These are phyloP conservation scores for Tuber umbilicatum DNA, from an alignment of 495 filamentous ascomycete genomes.

Conservation along the genomic window DNA sequence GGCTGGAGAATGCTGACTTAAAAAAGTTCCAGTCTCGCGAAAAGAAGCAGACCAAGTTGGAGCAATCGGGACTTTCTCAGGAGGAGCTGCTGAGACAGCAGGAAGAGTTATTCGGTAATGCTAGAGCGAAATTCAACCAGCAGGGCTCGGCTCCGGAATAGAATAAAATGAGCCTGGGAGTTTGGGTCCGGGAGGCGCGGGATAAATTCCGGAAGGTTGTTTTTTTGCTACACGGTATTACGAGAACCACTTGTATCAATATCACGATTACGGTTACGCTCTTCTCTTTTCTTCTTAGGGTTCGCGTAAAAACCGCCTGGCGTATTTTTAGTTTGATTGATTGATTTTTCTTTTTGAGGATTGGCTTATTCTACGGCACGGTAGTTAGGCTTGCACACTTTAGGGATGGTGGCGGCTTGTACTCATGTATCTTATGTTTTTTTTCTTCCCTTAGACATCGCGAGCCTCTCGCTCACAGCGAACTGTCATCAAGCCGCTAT, in stretches of 20 bases:
- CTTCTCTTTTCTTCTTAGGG: not conserved
- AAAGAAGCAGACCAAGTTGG: conserved; percentile 94
- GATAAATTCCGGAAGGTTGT: not conserved
- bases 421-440: not conserved
- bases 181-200: not conserved
- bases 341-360: not conserved
- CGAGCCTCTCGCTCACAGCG: not conserved
- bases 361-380: not conserved
- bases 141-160: conserved; percentile 35
- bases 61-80: conserved; percentile 80
- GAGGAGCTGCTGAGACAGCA: conserved; percentile 85
- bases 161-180: not conserved
- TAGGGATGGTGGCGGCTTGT: not conserved
- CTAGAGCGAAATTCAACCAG: conserved; percentile 65
- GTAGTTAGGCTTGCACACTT: not conserved
- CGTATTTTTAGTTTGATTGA: not conserved
- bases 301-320: not conserved
- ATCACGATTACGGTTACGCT: not conserved
- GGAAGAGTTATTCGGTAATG: conserved; percentile 80
- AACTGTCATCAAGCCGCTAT: not conserved
- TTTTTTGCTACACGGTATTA: not conserved
- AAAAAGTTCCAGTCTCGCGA: conserved; percentile 64
- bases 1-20: conserved; percentile 34
- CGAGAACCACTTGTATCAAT: conserved; percentile 2
- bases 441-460: not conserved